A percentile compares a stretch with the other conserved stretches of the same genome.
These are phyloP conservation scores for Endoconidiophora polonica DNA, from an alignment of 2,329 filamentous ascomycete species.

Conservation along the genomic window DNA sequence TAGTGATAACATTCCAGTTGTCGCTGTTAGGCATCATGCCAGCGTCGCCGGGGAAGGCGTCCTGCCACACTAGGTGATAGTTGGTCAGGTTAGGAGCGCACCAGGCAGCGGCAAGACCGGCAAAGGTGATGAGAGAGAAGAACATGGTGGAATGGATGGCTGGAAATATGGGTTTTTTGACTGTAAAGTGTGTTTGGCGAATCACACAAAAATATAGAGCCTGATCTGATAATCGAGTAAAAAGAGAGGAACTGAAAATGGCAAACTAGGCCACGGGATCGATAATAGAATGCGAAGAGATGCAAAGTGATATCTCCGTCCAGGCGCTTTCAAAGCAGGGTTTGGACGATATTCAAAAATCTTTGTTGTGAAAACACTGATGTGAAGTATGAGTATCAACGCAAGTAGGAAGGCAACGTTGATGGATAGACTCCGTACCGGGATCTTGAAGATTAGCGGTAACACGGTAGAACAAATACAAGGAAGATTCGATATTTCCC, in stretches of 20 bases:
- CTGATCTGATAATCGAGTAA: background rate
- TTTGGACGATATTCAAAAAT: too few relatives aligned
- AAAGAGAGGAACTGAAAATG: constrained; percentile 1
- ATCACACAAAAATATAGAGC: background rate
- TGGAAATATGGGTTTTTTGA: background rate
- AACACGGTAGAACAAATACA: too few relatives aligned
- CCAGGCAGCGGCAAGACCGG: constrained; percentile 22
- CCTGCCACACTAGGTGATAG: constrained; percentile 26
- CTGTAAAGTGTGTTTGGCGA: background rate
- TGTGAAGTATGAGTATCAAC: too few relatives aligned
- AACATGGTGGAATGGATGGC: constrained; percentile 1
- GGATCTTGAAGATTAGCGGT: too few relatives aligned
- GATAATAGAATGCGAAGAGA: background rate
- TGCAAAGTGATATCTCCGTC: too few relatives aligned
- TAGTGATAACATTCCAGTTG: constrained; percentile 27
- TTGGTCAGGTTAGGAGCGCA: constrained; percentile 24
- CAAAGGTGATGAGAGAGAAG: constrained; percentile 14
- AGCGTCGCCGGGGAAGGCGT: constrained; percentile 25
- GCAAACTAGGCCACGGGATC: background rate
- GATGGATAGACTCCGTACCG: too few relatives aligned
- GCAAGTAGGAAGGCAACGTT: too few relatives aligned
- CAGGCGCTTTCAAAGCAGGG: too few relatives aligned
- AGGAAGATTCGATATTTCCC: too few relatives aligned
- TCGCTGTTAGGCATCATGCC: constrained; percentile 20
- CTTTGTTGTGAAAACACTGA: too few relatives aligned